Evolutionary conservation across 768 basidiomycete species (phyloP), one percentile per base, ranked within the genome.

Genomic region (Heimioporus sp.): DNA sequence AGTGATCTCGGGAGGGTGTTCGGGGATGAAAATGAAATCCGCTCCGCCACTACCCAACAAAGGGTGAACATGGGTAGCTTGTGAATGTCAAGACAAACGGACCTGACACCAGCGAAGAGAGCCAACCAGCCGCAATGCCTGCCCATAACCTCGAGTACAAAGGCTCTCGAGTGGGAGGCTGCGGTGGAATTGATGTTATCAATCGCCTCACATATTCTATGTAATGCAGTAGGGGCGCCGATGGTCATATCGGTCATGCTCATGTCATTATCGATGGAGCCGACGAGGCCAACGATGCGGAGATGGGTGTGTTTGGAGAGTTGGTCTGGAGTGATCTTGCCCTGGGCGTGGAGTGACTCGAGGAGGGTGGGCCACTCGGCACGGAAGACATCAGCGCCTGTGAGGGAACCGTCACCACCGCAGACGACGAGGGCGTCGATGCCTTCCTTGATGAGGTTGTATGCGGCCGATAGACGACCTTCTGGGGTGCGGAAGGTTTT

Each of bases 141-240:
- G n/a, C 97, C 97, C 97, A 98, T 99, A 48, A 98, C 97, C 70
- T 98, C 97, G 37, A 99, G 79, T 38, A 99, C 95, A 69, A 99
- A 99, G 0, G 97, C 97, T 51, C 97, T 82, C 28, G 94, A 98
- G 70, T 99, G 97, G 49, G 92, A 96, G 56, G 81, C 81, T 8
- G 97, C 97, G 9, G 97, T 98, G 5, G 94, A 95, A 61, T 94
- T 96, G 71, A 99, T 98, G 58, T 93, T 96, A 67, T 99, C 97
- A 69, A 99, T 90, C 24, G 94, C 86, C 70, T 98, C 97, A 71
- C 97, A 98, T 49, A 98, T 98, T 38, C 97, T 83, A 59, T 96
- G 94, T 35, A 99, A 75, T 17, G 96, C 96, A 2, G 96, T 99
- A 1, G 91, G 85, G 1, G 94, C 96, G 43, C 96, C 97, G 64